These are phyloP conservation scores for Naegleria lovaniensis DNA, from an alignment of 208 protist genomes.

Conservation along the genomic window DNA sequence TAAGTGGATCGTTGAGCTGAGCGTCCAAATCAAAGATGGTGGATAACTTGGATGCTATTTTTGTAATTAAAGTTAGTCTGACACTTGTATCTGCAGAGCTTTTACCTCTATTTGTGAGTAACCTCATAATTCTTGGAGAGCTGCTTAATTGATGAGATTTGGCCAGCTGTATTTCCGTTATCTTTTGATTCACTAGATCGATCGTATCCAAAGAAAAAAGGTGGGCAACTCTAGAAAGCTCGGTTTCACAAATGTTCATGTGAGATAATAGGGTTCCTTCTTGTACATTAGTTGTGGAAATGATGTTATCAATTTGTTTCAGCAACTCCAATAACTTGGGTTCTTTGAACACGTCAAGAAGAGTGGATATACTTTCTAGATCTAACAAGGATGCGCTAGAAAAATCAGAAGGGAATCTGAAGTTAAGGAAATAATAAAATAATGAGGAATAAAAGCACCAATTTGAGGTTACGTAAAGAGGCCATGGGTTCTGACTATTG, in stretches of 20 bases:
- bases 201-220: no score
- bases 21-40: background rate
- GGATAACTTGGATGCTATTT: background rate
- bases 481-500: background rate
- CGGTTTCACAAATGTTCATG: background rate
- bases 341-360: background rate
- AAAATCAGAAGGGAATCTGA: background rate
- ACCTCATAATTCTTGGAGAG: background rate
- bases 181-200: background rate
- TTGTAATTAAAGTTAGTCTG: background rate
- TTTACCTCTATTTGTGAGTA: background rate
- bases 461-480: background rate
- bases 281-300: background rate
- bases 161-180: background rate
- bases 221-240: background rate
- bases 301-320: background rate
- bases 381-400: background rate
- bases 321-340: background rate
- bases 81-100: background rate
- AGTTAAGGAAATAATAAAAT: background rate
- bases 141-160: background rate
- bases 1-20: background rate
- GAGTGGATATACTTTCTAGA: background rate
- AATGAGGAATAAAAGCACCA: slow-evolving; percentile 6
- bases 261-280: background rate